A percentile compares a stretch with the other conserved stretches of the same genome.
These are phyloP conservation scores for Russula sp. DNA, from an alignment of 768 basidiomycete species.

Conservation along the genomic window DNA sequence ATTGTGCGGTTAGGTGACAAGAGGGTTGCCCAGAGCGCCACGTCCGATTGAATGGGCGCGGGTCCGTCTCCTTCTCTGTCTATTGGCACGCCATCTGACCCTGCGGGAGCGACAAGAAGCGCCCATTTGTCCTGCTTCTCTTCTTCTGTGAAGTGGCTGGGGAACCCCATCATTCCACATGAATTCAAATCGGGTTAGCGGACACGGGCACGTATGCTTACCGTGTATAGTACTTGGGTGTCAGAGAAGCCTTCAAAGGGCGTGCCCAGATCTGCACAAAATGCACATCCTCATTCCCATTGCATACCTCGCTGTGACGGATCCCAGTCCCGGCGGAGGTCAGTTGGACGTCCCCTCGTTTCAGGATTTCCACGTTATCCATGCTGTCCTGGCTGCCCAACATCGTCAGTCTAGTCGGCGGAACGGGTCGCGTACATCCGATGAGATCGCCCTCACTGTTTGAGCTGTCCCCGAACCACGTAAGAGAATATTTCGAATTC, in stretches of 20 bases:
- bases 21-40: conserved; percentile 71
- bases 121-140: conserved; percentile 38
- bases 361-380: conserved; percentile 84
- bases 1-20: conserved; percentile 51
- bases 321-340: conserved; percentile 92
- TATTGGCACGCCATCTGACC: conserved; percentile 43
- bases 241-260: conserved; percentile 42
- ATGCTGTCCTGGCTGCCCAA: conserved; percentile 73
- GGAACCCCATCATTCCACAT: not conserved
- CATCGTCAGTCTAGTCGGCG: not conserved
- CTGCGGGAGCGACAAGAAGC: conserved; percentile 64
- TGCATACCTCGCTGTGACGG: conserved; percentile 62
- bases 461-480: conserved; percentile 66
- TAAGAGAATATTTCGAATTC: conserved; percentile 94
- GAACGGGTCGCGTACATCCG: not conserved
- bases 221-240: conserved; percentile 83
- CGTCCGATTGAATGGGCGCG: conserved; percentile 64
- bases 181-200: not conserved
- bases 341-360: conserved; percentile 85
- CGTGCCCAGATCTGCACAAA: conserved; percentile 68
- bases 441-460: conserved; percentile 51
- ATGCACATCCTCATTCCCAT: conserved; percentile 43
- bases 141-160: conserved; percentile 53
- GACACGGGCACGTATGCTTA: conserved; percentile 21
- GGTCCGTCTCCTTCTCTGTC: conserved; percentile 69